Evolutionary conservation across 345 rosid genomes (phyloP), one percentile per base, ranked within the genome.

Genomic region (Moricandia arvensis): DNA sequence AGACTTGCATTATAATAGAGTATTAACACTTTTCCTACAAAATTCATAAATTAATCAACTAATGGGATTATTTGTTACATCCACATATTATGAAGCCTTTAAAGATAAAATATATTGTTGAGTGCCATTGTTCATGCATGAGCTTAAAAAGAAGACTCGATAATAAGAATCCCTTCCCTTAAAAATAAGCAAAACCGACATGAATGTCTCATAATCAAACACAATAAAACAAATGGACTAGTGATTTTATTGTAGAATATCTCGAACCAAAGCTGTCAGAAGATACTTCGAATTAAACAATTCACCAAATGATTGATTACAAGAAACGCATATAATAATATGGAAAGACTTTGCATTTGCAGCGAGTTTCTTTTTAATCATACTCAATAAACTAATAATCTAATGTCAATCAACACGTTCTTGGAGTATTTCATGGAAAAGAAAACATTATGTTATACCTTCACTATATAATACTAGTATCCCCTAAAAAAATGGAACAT

Each of bases 201-300:
- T 77, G 72, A 65, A 33, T 71, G 72, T 77, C 45, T 45, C 72
- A 45, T 77, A 49, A 59, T 77, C 72, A 11, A 47, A 72, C 62
- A 77, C 68, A 65, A 71, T 77, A 71, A 71, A 77, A 71, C 59
- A 77, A 29, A 58, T 35, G 47, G n/a, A 63, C 53, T 69, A 47
- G 68, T 71, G 63, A 72, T 59, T 66, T 55, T 71, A 26, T 65
- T 57, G 63, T 77, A 58, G 64, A 71, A 71, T 59, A 77, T 77
- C 54, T 76, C 51, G 8, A 76, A 63, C 53, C 72, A 71, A 35
- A 59, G 80, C 80, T 77, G 80, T 66, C 80, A 71, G 67, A 71
- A 77, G 76, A 71, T 77, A 77, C 80, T 77, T 64, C 26, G 17
- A 66, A 59, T 58, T 64, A 58, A 24, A 65, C 59, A 58, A 65